These are phyloP conservation scores for Alternaria sp. DNA, from an alignment of 2,329 filamentous ascomycete species.

Conservation along the genomic window DNA sequence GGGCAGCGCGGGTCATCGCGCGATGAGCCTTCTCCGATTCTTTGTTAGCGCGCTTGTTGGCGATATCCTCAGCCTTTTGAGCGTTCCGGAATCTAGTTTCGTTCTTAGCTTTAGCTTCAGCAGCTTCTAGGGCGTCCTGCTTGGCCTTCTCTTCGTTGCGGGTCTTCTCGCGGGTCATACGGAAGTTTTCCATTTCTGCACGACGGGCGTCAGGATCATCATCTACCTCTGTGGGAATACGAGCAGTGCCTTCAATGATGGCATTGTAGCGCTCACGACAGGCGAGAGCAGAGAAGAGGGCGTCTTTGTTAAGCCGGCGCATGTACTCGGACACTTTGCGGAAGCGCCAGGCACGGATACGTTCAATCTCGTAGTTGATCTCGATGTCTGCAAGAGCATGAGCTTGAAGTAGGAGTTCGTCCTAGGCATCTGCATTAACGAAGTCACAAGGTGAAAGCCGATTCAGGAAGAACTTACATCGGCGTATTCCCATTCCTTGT, in stretches of 20 bases:
- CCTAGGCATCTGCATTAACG: conserved; percentile 43
- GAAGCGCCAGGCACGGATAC: conserved; percentile 56
- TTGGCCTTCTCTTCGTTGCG: conserved; percentile 33
- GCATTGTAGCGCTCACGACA: conserved; percentile 55
- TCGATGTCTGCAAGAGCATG: conserved; percentile 54
- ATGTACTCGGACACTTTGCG: conserved; percentile 54
- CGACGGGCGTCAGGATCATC: conserved; percentile 51
- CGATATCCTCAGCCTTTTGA: conserved; percentile 35
- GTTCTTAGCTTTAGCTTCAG: conserved; percentile 29
- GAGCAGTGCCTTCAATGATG: conserved; percentile 54
- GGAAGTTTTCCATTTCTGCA: conserved; percentile 36
- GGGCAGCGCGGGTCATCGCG: conserved; percentile 32
- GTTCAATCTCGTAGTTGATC: conserved; percentile 51
- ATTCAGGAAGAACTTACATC: conserved; percentile 51
- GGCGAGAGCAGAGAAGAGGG: conserved; percentile 57
- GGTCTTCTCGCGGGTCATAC: conserved; percentile 25
- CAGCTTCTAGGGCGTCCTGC: conserved; percentile 19
- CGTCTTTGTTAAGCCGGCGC: conserved; percentile 48
- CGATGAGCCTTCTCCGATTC: conserved; percentile 29
- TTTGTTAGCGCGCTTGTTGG: conserved; percentile 22
- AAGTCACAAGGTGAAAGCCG: neutral
- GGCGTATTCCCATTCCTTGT: conserved; percentile 59
- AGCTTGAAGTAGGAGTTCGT: conserved; percentile 54
- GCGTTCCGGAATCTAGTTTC: conserved; percentile 27
- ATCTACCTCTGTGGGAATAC: conserved; percentile 55